Conservation (phyloP, 148 eudicot genomes). For the Fagopyrum homotropicum region DNA sequence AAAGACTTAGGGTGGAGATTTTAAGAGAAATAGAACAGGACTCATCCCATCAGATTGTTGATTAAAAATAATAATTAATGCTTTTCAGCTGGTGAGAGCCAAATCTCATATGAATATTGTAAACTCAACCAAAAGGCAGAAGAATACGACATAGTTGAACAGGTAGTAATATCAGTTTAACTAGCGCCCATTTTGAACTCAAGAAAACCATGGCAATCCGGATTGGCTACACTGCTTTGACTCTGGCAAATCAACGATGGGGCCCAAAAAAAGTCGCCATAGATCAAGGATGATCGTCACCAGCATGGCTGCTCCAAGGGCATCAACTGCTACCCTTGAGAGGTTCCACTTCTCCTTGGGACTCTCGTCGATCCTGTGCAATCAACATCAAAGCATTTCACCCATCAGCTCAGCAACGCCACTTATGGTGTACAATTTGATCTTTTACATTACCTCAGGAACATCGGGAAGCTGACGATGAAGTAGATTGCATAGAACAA, state of each 20-base stretch:
- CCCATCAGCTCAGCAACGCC: too few relatives aligned
- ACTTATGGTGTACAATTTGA: background rate
- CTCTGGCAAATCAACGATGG: constrained; percentile 61
- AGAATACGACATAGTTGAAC: too few relatives aligned
- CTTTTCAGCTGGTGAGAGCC: too few relatives aligned
- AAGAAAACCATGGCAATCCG: constrained; percentile 75
- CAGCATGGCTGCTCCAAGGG: constrained; percentile 94
- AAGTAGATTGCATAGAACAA: constrained; percentile 94
- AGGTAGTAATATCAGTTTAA: too few relatives aligned
- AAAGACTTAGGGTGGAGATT: too few relatives aligned
- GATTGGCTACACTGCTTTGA: constrained; percentile 58
- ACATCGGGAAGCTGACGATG: constrained; percentile 97
- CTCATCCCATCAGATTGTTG: too few relatives aligned
- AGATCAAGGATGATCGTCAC: constrained; percentile 90
- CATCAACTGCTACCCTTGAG: constrained; percentile 80
- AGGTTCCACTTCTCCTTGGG: constrained; percentile 68
- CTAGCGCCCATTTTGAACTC: background rate
- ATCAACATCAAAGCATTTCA: too few relatives aligned
- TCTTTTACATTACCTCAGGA: constrained; percentile 45
- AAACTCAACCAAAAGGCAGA: too few relatives aligned
- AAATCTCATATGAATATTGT: too few relatives aligned
- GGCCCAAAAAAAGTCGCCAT: constrained; percentile 89
- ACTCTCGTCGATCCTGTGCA: constrained; percentile 78
- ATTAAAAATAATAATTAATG: too few relatives aligned
- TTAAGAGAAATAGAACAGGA: too few relatives aligned